phyloP scores from a whole-genome alignment of 192 early-diverging fungal species.

The Coemansia aciculifera region DNA sequence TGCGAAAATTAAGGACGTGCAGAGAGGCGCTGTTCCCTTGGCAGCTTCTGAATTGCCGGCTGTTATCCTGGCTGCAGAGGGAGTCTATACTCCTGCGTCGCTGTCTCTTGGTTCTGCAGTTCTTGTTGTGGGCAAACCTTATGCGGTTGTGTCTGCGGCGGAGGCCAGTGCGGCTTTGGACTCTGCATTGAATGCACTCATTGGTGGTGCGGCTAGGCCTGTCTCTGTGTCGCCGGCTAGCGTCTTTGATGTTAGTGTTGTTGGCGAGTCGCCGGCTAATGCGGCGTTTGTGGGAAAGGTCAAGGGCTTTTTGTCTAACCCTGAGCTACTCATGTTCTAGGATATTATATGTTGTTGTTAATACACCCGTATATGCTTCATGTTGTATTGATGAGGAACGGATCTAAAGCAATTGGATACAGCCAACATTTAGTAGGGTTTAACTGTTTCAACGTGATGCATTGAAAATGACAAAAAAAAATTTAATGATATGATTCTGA shows the following conservation, averaged over 20 bases:
- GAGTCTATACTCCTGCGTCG: slow-evolving; percentile 56
- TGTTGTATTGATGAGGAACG: neutral
- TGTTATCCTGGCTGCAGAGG: slow-evolving; percentile 28
- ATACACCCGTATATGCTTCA: neutral
- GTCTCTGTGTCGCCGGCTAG: neutral
- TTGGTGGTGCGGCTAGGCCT: slow-evolving; percentile 11
- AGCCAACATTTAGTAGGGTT: too few relatives aligned
- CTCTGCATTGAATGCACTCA: slow-evolving; percentile 34
- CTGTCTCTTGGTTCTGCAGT: slow-evolving; percentile 59
- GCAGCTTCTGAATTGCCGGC: slow-evolving; percentile 8
- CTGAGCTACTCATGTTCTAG: slow-evolving; percentile 39
- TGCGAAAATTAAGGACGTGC: slow-evolving; percentile 26
- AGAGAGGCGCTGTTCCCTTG: neutral
- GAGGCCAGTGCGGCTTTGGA: slow-evolving; percentile 27
- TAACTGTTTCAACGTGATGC: neutral
- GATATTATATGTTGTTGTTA: neutral
- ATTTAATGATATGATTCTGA: neutral
- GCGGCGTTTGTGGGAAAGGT: slow-evolving; percentile 29
- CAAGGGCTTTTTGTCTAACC: slow-evolving; percentile 47
- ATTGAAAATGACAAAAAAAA: neutral
- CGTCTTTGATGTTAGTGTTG: slow-evolving; percentile 32
- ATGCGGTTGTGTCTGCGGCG: slow-evolving; percentile 26
- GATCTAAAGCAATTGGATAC: neutral
- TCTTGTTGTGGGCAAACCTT: slow-evolving; percentile 62
- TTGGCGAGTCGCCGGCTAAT: slow-evolving; percentile 32